Percentiles rank a stretch among this genome's conserved stretches.
phyloP scores from a whole-genome alignment of 129 eudicot genomes.

The Arctium minus region DNA sequence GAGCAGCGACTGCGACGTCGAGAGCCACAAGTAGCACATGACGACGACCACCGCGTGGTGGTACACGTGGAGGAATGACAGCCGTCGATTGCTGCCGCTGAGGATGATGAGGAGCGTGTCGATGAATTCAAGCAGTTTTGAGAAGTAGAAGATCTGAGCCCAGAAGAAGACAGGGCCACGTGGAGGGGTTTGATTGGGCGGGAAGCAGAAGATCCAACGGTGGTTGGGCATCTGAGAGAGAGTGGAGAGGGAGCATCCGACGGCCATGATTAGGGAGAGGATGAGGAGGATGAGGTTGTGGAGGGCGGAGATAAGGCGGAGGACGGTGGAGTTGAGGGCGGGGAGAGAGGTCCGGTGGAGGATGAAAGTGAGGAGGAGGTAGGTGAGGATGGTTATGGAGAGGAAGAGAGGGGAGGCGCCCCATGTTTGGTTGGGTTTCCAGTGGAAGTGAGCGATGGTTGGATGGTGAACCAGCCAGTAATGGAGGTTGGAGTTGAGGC shows the following conservation, averaged over 20 bases:
- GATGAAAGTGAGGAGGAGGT: slow-evolving; percentile 66
- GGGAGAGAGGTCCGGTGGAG: slow-evolving; percentile 48
- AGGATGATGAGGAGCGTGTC: slow-evolving; percentile 81
- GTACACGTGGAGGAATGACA: slow-evolving; percentile 94
- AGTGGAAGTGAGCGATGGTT: slow-evolving; percentile 52
- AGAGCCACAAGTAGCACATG: slow-evolving; percentile 80
- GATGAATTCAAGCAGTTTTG: slow-evolving; percentile 72
- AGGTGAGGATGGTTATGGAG: slow-evolving; percentile 48
- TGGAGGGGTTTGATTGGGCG: slow-evolving; percentile 53
- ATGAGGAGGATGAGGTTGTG: slow-evolving; percentile 78
- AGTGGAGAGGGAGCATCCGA: slow-evolving; percentile 71
- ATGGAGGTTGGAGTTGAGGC: slow-evolving; percentile 27
- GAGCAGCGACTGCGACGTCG: slow-evolving; percentile 60
- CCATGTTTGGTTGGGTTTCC: slow-evolving; percentile 57
- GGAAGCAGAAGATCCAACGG: slow-evolving; percentile 81
- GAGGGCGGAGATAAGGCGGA: slow-evolving; percentile 65
- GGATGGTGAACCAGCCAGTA: slow-evolving; percentile 83
- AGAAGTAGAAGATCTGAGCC: slow-evolving; percentile 81
- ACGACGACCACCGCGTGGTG: slow-evolving; percentile 81
- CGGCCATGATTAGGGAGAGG: slow-evolving; percentile 84
- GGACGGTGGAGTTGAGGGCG: slow-evolving; percentile 46
- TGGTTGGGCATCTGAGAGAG: slow-evolving; percentile 47
- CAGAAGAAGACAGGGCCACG: slow-evolving; percentile 89
- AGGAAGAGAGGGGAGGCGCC: slow-evolving; percentile 73
- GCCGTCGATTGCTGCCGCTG: slow-evolving; percentile 47